Conservation (phyloP, 1,284 basidiomycete species). For the Veloboletus limbatus region DNA sequence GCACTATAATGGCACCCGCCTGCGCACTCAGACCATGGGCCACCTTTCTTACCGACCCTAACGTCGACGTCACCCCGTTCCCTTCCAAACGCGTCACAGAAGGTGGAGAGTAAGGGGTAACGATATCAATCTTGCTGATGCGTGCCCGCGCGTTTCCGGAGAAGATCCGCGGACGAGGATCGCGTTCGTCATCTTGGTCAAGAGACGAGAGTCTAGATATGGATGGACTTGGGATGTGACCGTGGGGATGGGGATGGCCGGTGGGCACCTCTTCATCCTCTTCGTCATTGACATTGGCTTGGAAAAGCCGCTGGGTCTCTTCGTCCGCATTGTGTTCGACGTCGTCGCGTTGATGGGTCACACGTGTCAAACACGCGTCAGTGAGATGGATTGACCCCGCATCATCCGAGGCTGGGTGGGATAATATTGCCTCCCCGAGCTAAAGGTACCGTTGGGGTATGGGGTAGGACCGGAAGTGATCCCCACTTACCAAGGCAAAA, state of each 20-base stretch:
- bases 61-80: conserved; percentile 6
- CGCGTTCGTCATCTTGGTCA: too few species aligned
- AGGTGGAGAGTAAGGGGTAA: too few species aligned
- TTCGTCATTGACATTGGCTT: conserved; percentile 17
- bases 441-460: conserved; percentile 33
- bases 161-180: conserved; percentile 8
- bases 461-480: conserved; percentile 28
- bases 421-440: conserved; percentile 72
- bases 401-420: conserved; percentile 45
- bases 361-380: conserved; percentile 35
- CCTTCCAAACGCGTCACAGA: too few species aligned
- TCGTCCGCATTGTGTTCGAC: conserved; percentile 27
- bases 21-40: conserved; percentile 60
- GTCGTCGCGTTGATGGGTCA: conserved; percentile 21
- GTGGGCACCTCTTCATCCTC: conserved; percentile 7
- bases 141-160: conserved; percentile 20
- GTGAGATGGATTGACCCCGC: conserved; percentile 45
- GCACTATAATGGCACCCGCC: conserved; percentile 85
- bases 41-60: conserved; percentile 11
- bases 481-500: conserved; percentile 62
- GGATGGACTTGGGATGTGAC: too few species aligned
- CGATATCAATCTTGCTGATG: conserved; percentile 21
- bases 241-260: too few species aligned
- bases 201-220: conserved; percentile 3
- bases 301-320: conserved; percentile 21